phyloP scores from a whole-genome alignment of 805 yeast species.

The Lipomyces starkeyi region DNA sequence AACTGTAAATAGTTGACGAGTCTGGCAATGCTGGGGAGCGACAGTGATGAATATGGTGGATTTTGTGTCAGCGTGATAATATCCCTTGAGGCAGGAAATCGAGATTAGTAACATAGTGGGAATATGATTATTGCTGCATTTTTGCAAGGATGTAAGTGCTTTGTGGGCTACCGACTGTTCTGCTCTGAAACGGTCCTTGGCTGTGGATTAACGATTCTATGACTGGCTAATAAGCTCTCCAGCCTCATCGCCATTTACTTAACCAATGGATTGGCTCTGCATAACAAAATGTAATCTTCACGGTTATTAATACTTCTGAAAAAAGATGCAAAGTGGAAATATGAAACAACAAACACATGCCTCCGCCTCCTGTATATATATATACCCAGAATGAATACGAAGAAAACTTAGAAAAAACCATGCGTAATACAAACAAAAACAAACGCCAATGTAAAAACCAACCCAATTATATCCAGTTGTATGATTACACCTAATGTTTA shows the following conservation, averaged over 20 bases:
- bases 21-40: constrained; percentile 53
- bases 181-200: not conserved
- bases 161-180: constrained; percentile 17
- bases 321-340: not conserved
- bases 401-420: not conserved
- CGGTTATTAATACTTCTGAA: not conserved
- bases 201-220: not conserved
- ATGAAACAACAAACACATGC: not conserved
- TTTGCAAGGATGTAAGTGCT: constrained; percentile 19
- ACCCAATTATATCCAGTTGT: not conserved
- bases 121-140: constrained; percentile 26
- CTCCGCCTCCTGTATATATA: not conserved
- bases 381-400: not conserved
- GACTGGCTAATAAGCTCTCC: too few relatives aligned
- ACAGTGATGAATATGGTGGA: constrained; percentile 50
- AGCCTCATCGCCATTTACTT: too few relatives aligned
- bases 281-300: not conserved
- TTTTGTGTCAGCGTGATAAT: constrained; percentile 88
- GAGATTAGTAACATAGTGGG: constrained; percentile 63
- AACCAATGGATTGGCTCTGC: too few relatives aligned
- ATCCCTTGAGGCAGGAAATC: constrained; percentile 72
- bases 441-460: not conserved
- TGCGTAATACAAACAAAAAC: not conserved
- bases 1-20: constrained; percentile 79
- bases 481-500: not conserved